Base-by-base conservation (phyloP, 805 yeast species). In the Starmerella gropengiesseri region DNA sequence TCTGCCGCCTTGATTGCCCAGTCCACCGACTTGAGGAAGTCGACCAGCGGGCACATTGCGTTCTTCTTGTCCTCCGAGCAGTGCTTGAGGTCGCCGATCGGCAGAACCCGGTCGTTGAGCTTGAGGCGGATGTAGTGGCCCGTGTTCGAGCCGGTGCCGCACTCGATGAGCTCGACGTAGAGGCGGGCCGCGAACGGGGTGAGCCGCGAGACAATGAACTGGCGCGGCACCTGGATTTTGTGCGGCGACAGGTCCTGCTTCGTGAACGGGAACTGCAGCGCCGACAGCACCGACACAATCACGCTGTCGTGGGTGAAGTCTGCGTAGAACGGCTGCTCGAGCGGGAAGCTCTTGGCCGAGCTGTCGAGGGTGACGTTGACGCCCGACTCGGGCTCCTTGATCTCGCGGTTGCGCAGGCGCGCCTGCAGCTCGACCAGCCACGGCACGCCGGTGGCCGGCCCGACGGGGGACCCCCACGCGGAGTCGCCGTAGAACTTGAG, bases 241-340 rank as follows among this genome's bases (percentile, higher is more conserved):
- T 66, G 66, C 5, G 69, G 57, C 3, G 77, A 69, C 31, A 75
- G 65, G 31, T 66, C 63, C 3, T 48, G 66, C 63, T 44, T 69
- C 47, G 49, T 51, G 47, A 59, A 54, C 31, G 56, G 54, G 36
- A 81, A 57, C 7, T 84, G 86, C 37, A 81, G 60, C 2, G 89
- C 81, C 22, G 82, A 65, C 52, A 78, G 63, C 52, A 70, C 76
- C 31, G 77, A 65, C 48, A 75, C 65, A 31, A 82, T 60, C 48
- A 78, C 80, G 29, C 79, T 71, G 57, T 84, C 94, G 55, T 84
- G 94, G 13, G 83, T 68, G 64, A 82, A 78, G 50, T 76, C 79
- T 51, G 81, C 66, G 67, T 78, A 78, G 36, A 81, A 65, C 43
- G 71, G 69, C 56, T 59, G 73, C 46, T 64, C 69, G 19, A 60